Conservation (phyloP, 371 early-diverging fungal genomes). For the Haplosporangium sp. region DNA sequence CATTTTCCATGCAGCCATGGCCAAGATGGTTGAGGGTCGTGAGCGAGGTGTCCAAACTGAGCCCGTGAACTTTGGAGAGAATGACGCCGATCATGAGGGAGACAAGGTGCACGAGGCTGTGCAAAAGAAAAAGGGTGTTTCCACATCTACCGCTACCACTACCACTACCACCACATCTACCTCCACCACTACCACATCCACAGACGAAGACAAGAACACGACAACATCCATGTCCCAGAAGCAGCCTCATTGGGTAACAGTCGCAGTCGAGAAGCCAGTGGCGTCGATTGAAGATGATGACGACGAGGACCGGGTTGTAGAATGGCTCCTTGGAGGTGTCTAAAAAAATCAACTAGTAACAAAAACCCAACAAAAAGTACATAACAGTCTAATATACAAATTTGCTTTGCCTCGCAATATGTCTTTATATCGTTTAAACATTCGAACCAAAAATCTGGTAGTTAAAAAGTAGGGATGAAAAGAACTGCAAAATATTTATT, state of each 20-base stretch:
- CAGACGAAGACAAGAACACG: not conserved
- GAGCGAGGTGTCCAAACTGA: slow-evolving; percentile 54
- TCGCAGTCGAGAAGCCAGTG: not conserved
- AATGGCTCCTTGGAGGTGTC: slow-evolving; percentile 49
- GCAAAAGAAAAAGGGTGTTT: slow-evolving; percentile 11
- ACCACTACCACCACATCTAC: slow-evolving; percentile 24
- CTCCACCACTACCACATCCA: not conserved
- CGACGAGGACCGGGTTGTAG: slow-evolving; percentile 52
- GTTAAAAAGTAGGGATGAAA: not conserved
- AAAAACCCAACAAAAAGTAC: not conserved
- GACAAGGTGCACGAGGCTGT: no score
- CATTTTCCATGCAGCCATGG: slow-evolving; percentile 54
- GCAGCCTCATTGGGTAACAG: slow-evolving; percentile 30
- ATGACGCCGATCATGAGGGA: no score
- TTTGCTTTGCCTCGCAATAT: no score
- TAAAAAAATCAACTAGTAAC: not conserved
- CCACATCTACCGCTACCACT: no score
- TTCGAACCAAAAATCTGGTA: no score
- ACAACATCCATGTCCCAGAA: slow-evolving; percentile 13
- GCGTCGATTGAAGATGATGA: slow-evolving; percentile 38
- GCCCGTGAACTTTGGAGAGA: slow-evolving; percentile 25
- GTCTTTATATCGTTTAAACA: no score
- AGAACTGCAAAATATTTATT: slow-evolving; percentile 35
- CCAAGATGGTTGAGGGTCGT: slow-evolving; percentile 55
- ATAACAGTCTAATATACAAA: not conserved